A percentile compares a stretch with the other conserved stretches of the same genome.
phyloP scores from a whole-genome alignment of 495 filamentous ascomycete genomes.

The Chaetomidium leptoderma region DNA sequence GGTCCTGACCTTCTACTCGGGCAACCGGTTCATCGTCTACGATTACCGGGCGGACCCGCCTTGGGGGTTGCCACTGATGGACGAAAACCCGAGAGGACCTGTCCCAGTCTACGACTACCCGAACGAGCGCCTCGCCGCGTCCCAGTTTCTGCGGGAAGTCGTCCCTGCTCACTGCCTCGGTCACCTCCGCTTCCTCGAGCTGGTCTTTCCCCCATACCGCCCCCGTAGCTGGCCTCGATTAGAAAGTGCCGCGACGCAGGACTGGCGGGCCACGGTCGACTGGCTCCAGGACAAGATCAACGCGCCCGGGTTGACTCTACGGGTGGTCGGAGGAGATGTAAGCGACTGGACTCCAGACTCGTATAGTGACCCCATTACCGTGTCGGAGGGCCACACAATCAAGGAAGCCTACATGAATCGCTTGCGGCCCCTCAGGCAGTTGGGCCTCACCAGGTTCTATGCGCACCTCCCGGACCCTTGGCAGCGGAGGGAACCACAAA shows the following conservation, averaged over 20 bases:
- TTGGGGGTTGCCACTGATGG: neutral
- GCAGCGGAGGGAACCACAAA: neutral
- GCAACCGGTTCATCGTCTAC: slow-evolving; percentile 3
- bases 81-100: neutral
- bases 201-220: neutral
- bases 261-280: neutral
- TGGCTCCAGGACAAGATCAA: neutral
- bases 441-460: neutral
- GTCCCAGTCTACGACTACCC: neutral
- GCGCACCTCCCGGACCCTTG: neutral
- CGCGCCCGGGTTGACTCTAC: neutral
- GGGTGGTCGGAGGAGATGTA: neutral
- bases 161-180: neutral
- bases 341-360: neutral
- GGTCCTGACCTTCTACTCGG: neutral
- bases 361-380: neutral
- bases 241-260: neutral
- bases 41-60: neutral
- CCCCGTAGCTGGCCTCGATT: neutral
- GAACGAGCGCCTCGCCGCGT: neutral
- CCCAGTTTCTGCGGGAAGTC: slow-evolving; percentile 5
- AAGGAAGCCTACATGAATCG: neutral
- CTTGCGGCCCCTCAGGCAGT: neutral
- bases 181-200: neutral
- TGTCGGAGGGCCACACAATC: neutral